Evolutionary conservation across 192 early-diverging fungal species (phyloP), one percentile per base, ranked within the genome.

Genomic region (Borealophlyctis nickersoniae): DNA sequence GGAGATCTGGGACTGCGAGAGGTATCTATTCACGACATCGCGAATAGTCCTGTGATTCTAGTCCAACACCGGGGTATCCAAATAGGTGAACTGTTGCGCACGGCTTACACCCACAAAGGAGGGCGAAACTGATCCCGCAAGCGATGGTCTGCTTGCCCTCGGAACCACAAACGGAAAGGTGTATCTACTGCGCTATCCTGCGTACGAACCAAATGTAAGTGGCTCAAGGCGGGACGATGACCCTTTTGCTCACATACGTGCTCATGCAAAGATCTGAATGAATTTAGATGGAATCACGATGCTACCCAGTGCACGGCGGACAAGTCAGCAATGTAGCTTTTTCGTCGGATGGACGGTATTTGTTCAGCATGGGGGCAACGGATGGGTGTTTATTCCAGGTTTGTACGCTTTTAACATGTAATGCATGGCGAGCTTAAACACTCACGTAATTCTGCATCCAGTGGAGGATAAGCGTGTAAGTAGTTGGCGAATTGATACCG

Each of bases 301-400:
- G 58, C 11, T 61, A 34, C 31, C 60, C 57, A 26, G n/a, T 52
- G 28, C 66, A 68, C 51, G 49, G 51, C 4, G 66, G 66, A 0
- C 66, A 57, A 2, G 66, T 68, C 23, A 59, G 58, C 7, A 30
- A 52, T 33, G 59, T 68, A 11, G 66, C 58, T 16, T 33, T 68
- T 7, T 68, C 66, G 13, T 52, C 33, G 28, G 66, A 68, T 29
- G 66, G 58, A 1, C 52, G 49, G 24, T 24, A n/a, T 14, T 57
- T 50, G 22, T 60, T 61, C 36, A 61, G 58, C 19, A 50, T 61
- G 14, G 66, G 66, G 3, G 59, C 58, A 22, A 22, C 16, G 13
- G 66, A 68, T 45, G 66, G 66, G 32, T 68, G 66, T 34, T 22
- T 68, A n/a, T n/a, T n/a, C n/a, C n/a, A n/a, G n/a, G n/a, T n/a